Conservation (phyloP, 768 basidiomycete species). For the Strobilomyces confusus region DNA sequence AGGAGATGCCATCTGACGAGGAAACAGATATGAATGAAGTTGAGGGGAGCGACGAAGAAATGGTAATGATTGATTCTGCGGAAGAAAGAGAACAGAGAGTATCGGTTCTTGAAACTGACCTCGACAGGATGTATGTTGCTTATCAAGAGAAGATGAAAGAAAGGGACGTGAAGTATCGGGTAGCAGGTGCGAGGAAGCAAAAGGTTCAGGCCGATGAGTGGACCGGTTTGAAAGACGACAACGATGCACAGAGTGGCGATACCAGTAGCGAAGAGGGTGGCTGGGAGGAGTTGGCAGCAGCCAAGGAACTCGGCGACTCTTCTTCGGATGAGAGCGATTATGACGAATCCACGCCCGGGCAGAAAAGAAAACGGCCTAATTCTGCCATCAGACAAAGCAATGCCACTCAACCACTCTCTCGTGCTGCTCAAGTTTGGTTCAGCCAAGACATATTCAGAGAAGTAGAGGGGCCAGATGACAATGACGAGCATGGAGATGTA, state of each 20-base stretch:
- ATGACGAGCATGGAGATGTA: conserved; percentile 20
- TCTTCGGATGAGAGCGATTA: conserved; percentile 54
- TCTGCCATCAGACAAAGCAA: conserved; percentile 35
- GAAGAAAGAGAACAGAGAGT: conserved; percentile 68
- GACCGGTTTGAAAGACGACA: conserved; percentile 62
- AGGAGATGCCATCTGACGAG: conserved; percentile 43
- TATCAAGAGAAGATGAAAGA: conserved; percentile 80
- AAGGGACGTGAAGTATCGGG: conserved; percentile 83
- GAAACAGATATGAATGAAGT: conserved; percentile 32
- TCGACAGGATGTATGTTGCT: conserved; percentile 85
- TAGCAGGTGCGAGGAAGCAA: conserved; percentile 69
- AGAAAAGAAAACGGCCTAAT: conserved; percentile 42
- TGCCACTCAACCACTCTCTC: conserved; percentile 38
- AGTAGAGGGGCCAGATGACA: conserved; percentile 36
- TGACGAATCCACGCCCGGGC: conserved; percentile 27
- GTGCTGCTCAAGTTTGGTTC: conserved; percentile 88
- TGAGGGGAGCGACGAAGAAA: conserved; percentile 38
- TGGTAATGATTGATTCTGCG: conserved; percentile 51
- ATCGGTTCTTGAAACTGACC: conserved; percentile 68
- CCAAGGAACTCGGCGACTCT: conserved; percentile 46
- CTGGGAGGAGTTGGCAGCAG: conserved; percentile 62
- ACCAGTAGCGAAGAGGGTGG: conserved; percentile 51
- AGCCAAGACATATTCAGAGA: conserved; percentile 84
- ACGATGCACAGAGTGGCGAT: conserved; percentile 36
- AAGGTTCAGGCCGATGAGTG: conserved; percentile 78